Evolutionary conservation across 805 yeast genomes (phyloP).

Genomic region (Clavispora fructus): DNA sequence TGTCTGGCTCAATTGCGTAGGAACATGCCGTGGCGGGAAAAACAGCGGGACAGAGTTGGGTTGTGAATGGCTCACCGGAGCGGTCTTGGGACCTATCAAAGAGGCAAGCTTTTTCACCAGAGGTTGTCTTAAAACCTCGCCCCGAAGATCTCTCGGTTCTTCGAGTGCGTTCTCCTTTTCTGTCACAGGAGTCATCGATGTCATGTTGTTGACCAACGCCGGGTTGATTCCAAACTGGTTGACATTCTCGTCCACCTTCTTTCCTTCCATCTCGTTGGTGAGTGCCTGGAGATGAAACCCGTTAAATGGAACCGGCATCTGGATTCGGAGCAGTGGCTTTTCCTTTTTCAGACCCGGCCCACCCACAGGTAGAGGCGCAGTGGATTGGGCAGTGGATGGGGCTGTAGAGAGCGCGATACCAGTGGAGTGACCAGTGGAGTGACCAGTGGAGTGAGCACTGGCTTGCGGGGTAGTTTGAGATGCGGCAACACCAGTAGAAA

Average conservation of each 20-base stretch:
- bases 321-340: conserved; percentile 56
- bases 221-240: conserved; percentile 68
- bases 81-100: conserved; percentile 2
- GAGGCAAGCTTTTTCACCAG: conserved; percentile 1
- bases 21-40: neutral
- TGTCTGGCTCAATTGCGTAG: neutral
- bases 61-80: neutral
- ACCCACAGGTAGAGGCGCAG: neutral
- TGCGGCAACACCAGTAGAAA: no score
- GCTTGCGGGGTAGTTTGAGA: no score
- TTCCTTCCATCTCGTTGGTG: conserved; percentile 22
- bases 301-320: conserved; percentile 68
- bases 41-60: neutral
- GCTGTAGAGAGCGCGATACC: no score
- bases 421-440: no score
- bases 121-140: neutral
- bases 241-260: conserved; percentile 35
- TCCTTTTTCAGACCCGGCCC: conserved; percentile 27
- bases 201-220: conserved; percentile 41
- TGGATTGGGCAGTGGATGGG: neutral
- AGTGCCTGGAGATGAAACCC: conserved; percentile 30
- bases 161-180: conserved; percentile 41
- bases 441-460: no score
- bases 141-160: conserved; percentile 3
- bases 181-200: conserved; percentile 78